These are phyloP conservation scores for Gloeophyllum trabeum DNA, from an alignment of 768 basidiomycete species.

Conservation along the genomic window DNA sequence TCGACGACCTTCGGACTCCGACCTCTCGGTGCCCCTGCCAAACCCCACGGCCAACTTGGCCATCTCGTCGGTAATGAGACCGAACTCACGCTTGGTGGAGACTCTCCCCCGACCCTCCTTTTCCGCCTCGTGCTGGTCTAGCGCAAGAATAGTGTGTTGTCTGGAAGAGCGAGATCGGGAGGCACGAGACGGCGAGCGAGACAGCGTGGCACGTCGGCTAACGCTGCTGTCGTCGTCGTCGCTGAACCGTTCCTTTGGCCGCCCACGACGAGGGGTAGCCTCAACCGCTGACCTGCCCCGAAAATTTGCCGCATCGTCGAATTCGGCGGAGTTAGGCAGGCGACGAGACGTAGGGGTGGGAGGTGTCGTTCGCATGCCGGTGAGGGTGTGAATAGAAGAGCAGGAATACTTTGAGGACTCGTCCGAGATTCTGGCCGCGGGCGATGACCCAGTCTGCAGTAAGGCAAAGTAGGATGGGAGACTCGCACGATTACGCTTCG, in stretches of 20 bases:
- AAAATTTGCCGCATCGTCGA: slow-evolving; percentile 12
- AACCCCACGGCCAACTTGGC: slow-evolving; percentile 8
- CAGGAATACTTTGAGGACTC: slow-evolving; percentile 8
- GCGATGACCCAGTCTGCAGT: slow-evolving; percentile 38
- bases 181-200: slow-evolving; percentile 24
- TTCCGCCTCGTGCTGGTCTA: not conserved
- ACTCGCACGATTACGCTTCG: slow-evolving; percentile 55
- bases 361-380: slow-evolving; percentile 17
- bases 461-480: slow-evolving; percentile 71
- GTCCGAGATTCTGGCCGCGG: slow-evolving; percentile 5
- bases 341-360: slow-evolving; percentile 19
- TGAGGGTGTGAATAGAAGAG: slow-evolving; percentile 9
- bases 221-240: not conserved
- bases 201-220: slow-evolving; percentile 20
- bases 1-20: slow-evolving; percentile 16
- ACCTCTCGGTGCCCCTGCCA: slow-evolving; percentile 5
- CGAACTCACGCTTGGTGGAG: slow-evolving; percentile 14
- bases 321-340: not conserved
- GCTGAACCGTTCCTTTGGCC: slow-evolving; percentile 23
- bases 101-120: too few species aligned
- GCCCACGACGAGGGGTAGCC: slow-evolving; percentile 38
- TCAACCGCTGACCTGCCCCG: slow-evolving; percentile 17
- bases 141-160: too few species aligned
- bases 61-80: slow-evolving; percentile 2
- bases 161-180: slow-evolving; percentile 23